phyloP scores from a whole-genome alignment of 257 asterid species.

The Plantago elongata region DNA sequence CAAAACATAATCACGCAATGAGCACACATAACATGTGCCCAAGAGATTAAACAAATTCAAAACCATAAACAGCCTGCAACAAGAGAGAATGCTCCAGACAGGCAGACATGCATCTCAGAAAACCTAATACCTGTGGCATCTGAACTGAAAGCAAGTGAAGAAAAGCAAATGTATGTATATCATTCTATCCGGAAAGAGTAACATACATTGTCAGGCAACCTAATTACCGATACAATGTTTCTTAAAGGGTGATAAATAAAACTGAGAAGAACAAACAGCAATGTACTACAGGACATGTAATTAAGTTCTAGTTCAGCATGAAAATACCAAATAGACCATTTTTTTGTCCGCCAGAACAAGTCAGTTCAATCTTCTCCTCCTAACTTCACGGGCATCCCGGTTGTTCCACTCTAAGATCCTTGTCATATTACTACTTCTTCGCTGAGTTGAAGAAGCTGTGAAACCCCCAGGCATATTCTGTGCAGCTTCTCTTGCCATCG shows the following conservation, averaged over 20 bases:
- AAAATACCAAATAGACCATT: constrained; percentile 13
- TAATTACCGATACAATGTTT: constrained; percentile 19
- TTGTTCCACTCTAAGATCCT: constrained; percentile 29
- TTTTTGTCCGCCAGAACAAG: constrained; percentile 3
- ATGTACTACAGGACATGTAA: constrained; percentile 15
- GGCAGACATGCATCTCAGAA: background rate
- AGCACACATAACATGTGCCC: background rate
- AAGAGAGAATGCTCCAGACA: background rate
- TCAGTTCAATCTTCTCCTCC: constrained; percentile 55
- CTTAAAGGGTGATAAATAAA: constrained; percentile 7
- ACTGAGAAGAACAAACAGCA: constrained; percentile 20
- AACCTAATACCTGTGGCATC: background rate
- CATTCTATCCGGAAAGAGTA: constrained; percentile 17
- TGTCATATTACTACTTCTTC: constrained; percentile 35
- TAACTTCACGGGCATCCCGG: constrained; percentile 37
- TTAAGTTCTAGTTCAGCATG: constrained; percentile 21
- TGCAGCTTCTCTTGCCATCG: constrained; percentile 22
- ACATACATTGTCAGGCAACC: constrained; percentile 8
- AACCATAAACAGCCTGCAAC: background rate
- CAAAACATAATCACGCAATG: no score
- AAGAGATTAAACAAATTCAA: background rate
- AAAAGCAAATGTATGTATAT: constrained; percentile 6
- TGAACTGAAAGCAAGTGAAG: background rate
- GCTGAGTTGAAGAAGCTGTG: constrained; percentile 23
- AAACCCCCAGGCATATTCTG: constrained; percentile 13